Conservation (phyloP, 1,284 basidiomycete species). For the Naganishia sp. region DNA sequence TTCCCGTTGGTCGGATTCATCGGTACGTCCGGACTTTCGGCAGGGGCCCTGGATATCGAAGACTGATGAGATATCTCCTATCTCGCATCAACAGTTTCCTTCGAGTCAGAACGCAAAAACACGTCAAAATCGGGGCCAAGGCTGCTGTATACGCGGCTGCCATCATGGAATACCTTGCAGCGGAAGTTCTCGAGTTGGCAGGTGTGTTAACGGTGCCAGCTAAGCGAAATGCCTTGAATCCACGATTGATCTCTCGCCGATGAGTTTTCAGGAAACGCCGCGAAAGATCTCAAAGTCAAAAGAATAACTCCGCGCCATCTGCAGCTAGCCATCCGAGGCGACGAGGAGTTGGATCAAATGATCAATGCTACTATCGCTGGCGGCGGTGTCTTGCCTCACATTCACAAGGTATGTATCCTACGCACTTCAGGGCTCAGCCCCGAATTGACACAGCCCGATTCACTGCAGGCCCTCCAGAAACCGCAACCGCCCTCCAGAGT, state of each 20-base stretch:
- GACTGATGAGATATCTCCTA: background rate
- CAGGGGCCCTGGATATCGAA: background rate
- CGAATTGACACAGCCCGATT: background rate
- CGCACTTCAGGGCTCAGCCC: no score
- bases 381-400: conserved; percentile 92
- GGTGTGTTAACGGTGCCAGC: conserved; percentile 41
- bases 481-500: background rate
- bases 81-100: conserved; percentile 61
- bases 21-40: conserved; percentile 36
- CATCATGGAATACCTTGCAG: conserved; percentile 56
- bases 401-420: conserved; percentile 70
- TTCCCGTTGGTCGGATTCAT: conserved; percentile 52
- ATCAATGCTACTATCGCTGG: conserved; percentile 64
- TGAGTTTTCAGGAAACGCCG: conserved; percentile 78
- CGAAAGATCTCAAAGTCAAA: conserved; percentile 92
- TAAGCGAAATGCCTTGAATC: background rate
- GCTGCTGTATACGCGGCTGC: conserved; percentile 56
- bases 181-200: conserved; percentile 56
- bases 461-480: conserved; percentile 12
- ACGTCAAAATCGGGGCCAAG: conserved; percentile 61
- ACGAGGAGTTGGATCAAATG: conserved; percentile 65
- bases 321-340: conserved; percentile 77
- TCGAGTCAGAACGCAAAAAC: conserved; percentile 88
- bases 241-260: background rate
- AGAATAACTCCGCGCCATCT: conserved; percentile 87